These are phyloP conservation scores for Diophrys appendiculata DNA, from an alignment of 73 alveolate species.

Conservation along the genomic window DNA sequence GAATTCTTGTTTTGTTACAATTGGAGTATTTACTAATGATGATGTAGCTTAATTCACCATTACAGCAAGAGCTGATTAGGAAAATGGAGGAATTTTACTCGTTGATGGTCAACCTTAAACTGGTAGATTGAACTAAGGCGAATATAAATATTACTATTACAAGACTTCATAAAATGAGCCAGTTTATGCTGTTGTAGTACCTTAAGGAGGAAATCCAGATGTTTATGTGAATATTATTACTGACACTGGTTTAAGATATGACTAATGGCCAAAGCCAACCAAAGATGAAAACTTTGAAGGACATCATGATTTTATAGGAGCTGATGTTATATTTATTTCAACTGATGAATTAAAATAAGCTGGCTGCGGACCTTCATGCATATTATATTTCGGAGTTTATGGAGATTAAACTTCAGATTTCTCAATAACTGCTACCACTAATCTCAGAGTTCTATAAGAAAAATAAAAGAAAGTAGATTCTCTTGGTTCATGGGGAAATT, in stretches of 20 bases:
- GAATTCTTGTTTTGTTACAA: too few species aligned
- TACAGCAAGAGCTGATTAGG: not conserved
- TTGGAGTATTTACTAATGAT: constrained; percentile 13
- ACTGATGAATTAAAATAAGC: not conserved
- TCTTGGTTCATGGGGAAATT: constrained; percentile 12
- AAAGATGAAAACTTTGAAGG: not conserved
- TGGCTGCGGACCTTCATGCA: not conserved
- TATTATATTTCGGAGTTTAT: constrained; percentile 1
- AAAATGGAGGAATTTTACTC: not conserved
- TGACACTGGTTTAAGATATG: not conserved
- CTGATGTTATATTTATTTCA: constrained; percentile 10
- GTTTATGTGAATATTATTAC: constrained; percentile 7
- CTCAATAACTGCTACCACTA: constrained; percentile 6
- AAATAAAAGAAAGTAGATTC: not conserved
- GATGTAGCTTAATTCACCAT: constrained; percentile 11
- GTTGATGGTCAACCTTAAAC: constrained; percentile 14
- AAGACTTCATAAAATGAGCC: constrained; percentile 7
- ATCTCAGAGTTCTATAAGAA: not conserved
- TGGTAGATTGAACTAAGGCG: not conserved
- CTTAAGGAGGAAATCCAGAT: constrained; percentile 17
- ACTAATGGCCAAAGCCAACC: constrained; percentile 20
- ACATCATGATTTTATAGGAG: constrained; percentile 10
- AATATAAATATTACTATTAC: constrained; percentile 11
- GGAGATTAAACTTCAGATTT: not conserved
- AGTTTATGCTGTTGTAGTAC: constrained; percentile 15